A percentile compares a stretch with the other conserved stretches of the same genome.
These are phyloP conservation scores for Kwoniella heveanensis DNA, from an alignment of 768 basidiomycete genomes.

Conservation along the genomic window DNA sequence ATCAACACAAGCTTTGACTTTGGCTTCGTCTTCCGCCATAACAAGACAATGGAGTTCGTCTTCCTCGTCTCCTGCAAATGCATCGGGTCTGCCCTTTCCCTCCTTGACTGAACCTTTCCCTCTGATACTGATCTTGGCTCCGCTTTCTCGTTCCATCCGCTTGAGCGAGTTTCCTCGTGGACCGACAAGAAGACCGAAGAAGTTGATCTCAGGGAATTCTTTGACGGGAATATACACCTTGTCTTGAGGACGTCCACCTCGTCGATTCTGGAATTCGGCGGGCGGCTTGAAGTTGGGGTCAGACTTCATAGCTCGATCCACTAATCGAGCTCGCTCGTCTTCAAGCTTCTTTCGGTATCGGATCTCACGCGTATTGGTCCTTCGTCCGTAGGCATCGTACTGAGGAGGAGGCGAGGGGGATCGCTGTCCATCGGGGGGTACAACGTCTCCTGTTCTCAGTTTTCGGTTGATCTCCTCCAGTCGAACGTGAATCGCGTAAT, in stretches of 20 bases:
- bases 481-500: slow-evolving; percentile 92
- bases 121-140: slow-evolving; percentile 96
- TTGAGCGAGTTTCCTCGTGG: slow-evolving; percentile 99
- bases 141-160: slow-evolving; percentile 98
- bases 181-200: slow-evolving; percentile 96
- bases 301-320: slow-evolving; percentile 94
- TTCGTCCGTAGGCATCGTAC: slow-evolving; percentile 94
- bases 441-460: slow-evolving; percentile 86
- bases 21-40: slow-evolving; percentile 86
- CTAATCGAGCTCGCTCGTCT: slow-evolving; percentile 74
- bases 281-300: slow-evolving; percentile 98
- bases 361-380: slow-evolving; percentile 97
- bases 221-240: slow-evolving; percentile 99
- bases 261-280: slow-evolving; percentile 94
- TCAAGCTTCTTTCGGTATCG: slow-evolving; percentile 86
- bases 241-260: slow-evolving; percentile 88
- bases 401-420: slow-evolving; percentile 96
- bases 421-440: slow-evolving; percentile 92
- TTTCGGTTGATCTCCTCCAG: slow-evolving; percentile 98
- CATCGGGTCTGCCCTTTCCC: slow-evolving; percentile 93
- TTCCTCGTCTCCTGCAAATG: slow-evolving; percentile 93
- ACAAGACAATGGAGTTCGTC: slow-evolving; percentile 98
- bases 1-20: slow-evolving; percentile 85
- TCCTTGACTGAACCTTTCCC: slow-evolving; percentile 99
- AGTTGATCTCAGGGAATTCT: slow-evolving; percentile 99